phyloP scores from a whole-genome alignment of 495 filamentous ascomycete species.

The Pseudotulostoma volvatum region DNA sequence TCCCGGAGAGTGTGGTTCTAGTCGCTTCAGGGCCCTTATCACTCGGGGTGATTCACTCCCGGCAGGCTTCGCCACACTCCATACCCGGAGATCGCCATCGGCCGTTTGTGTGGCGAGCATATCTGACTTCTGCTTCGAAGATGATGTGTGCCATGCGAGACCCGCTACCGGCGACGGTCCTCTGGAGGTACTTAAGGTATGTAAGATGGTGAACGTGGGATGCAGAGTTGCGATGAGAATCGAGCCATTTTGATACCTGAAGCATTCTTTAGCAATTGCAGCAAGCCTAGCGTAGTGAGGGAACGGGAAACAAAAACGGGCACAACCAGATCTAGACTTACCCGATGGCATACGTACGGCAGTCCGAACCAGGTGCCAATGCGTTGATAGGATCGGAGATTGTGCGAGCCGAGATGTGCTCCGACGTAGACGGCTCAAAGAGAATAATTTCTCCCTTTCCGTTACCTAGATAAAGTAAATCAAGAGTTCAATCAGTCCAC shows the following conservation, averaged over 20 bases:
- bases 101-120: conserved; percentile 90
- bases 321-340: conserved; percentile 22
- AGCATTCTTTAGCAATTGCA: too few species aligned
- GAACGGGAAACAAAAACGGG: neutral
- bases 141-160: conserved; percentile 95
- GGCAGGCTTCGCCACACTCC: conserved; percentile 85
- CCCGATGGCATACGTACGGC: conserved; percentile 93
- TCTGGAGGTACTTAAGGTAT: conserved; percentile 71
- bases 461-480: conserved; percentile 56
- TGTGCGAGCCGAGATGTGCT: conserved; percentile 82
- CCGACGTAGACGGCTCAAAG: conserved; percentile 84
- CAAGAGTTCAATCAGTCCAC: too few species aligned
- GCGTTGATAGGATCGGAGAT: conserved; percentile 90
- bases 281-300: neutral
- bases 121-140: conserved; percentile 90
- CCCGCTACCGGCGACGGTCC: conserved; percentile 75
- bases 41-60: conserved; percentile 62
- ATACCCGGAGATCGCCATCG: conserved; percentile 87
- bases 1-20: conserved; percentile 54
- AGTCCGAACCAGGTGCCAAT: conserved; percentile 80
- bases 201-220: conserved; percentile 85
- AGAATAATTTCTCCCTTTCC: conserved; percentile 82
- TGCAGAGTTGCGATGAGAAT: conserved; percentile 79
- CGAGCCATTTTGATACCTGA: conserved; percentile 86
- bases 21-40: conserved; percentile 70